phyloP scores from a whole-genome alignment of 768 basidiomycete genomes.

The Tylopilus vinaceipallidus region DNA sequence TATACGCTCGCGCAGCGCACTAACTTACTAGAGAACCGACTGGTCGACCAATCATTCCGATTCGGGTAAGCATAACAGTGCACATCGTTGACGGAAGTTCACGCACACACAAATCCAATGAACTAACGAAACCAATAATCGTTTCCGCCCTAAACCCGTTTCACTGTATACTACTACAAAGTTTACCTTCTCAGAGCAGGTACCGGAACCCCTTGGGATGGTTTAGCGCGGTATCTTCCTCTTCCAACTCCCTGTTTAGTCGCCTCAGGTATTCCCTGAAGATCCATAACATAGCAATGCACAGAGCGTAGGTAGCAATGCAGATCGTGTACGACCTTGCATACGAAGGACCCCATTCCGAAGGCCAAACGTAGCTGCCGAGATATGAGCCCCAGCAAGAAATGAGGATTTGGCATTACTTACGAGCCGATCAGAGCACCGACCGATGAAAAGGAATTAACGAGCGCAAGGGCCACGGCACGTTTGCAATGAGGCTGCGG shows the following conservation, averaged over 20 bases:
- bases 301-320: constrained; percentile 51
- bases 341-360: constrained; percentile 69
- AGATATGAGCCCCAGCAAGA: constrained; percentile 4
- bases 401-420: constrained; percentile 28
- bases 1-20: too few species aligned
- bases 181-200: constrained; percentile 35
- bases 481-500: constrained; percentile 80
- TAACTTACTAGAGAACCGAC: too few species aligned
- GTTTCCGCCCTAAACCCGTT: too few species aligned
- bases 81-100: too few species aligned
- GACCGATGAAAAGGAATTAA: constrained; percentile 78
- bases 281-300: constrained; percentile 49
- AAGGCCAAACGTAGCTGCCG: constrained; percentile 63
- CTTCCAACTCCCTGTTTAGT: constrained; percentile 42
- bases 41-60: too few species aligned
- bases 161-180: too few species aligned
- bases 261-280: constrained; percentile 44
- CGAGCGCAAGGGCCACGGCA: constrained; percentile 77
- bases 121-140: too few species aligned
- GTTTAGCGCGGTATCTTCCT: constrained; percentile 36
- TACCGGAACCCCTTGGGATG: constrained; percentile 44
- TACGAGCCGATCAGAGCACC: constrained; percentile 86
- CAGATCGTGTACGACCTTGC: constrained; percentile 70
- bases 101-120: too few species aligned
- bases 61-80: too few species aligned